Evolutionary conservation across 2,329 filamentous ascomycete genomes (phyloP).

Genomic region (Aspergillus unguis): DNA sequence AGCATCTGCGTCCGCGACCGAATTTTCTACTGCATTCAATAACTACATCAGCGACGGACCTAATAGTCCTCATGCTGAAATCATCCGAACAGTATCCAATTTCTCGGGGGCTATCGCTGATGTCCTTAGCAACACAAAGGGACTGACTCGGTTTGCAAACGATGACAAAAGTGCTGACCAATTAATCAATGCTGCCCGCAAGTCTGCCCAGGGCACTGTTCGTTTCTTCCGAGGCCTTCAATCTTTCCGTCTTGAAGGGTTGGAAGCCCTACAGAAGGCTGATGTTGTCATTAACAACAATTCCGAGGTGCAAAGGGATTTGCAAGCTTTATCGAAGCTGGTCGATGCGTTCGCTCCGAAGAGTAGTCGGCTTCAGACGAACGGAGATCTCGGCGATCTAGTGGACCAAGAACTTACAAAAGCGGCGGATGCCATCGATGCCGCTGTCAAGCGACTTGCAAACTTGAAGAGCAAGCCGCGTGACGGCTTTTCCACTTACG

Average conservation of each 20-base stretch:
- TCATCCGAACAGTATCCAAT: slow-evolving; percentile 87
- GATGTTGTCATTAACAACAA: slow-evolving; percentile 98
- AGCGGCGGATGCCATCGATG: slow-evolving; percentile 91
- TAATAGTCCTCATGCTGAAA: slow-evolving; percentile 80
- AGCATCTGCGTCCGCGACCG: slow-evolving; percentile 87
- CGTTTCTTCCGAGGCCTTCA: slow-evolving; percentile 93
- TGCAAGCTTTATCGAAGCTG: slow-evolving; percentile 90
- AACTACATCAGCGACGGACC: slow-evolving; percentile 97
- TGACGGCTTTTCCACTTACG: slow-evolving; percentile 92
- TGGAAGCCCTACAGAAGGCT: slow-evolving; percentile 88
- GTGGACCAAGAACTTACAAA: slow-evolving; percentile 90
- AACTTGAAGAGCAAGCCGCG: slow-evolving; percentile 96
- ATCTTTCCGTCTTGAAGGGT: slow-evolving; percentile 86
- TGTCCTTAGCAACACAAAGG: slow-evolving; percentile 94
- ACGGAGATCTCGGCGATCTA: slow-evolving; percentile 85
- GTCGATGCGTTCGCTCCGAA: slow-evolving; percentile 89
- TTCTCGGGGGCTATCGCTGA: slow-evolving; percentile 90
- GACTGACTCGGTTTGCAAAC: slow-evolving; percentile 83
- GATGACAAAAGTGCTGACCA: slow-evolving; percentile 94
- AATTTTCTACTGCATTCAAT: slow-evolving; percentile 97
- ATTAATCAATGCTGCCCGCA: slow-evolving; percentile 74
- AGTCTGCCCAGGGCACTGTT: slow-evolving; percentile 81
- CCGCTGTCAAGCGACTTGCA: slow-evolving; percentile 80
- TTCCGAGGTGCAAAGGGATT: slow-evolving; percentile 88
- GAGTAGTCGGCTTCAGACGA: slow-evolving; percentile 72